Evolutionary conservation across 768 basidiomycete species (phyloP), one percentile per base, ranked within the genome.

Genomic region (Rubroboletus pulcherrimus): DNA sequence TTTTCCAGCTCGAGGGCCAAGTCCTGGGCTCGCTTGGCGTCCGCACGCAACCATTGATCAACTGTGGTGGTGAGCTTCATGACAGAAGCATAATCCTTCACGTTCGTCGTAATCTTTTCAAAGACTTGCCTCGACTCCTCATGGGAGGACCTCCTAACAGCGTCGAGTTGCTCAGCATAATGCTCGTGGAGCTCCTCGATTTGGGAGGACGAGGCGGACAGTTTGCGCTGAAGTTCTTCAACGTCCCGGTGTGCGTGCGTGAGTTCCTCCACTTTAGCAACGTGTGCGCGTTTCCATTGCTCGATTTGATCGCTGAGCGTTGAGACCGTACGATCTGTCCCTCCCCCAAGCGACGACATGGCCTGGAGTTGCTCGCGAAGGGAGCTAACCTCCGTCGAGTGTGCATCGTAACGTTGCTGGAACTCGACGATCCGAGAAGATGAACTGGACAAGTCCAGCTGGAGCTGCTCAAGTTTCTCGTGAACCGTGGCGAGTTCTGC

Each of bases 31-130:
- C 60, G 49, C 47, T 38, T 39, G 17, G 46, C 30, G 21, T 60
- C 60, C 15, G 48, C n/a, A 26, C 26, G 26, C 26, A 26, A 26
- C 26, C 26, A 26, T 26, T 26, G 30, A 9, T 61, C 51, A 31
- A 51, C 48, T 4, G 15, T 43, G 14, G 43, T 26, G 10, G 60
- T 51, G 34, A 61, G 49, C 31, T 53, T 35, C 46, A 59, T 31
- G 17, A 60, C 12, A 21, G 44, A 15, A 0, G 45, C 1, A 15
- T 55, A 40, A n/a, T 47, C 60, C 35, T 48, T 51, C 26, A 33
- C 42, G 17, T 48, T 33, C 15, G 33, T 17, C 34, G 21, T 54
- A 1, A 49, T 54, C 46, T 17, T 43, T 17, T 21, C 21, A 21
- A 21, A 21, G 21, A 21, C 21, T 2, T 2, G 21, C 21, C 21